Percentiles rank a stretch among this genome's conserved stretches.
These are phyloP conservation scores for Macrophomina tecta DNA, from an alignment of 2,329 filamentous ascomycete species.

Conservation along the genomic window DNA sequence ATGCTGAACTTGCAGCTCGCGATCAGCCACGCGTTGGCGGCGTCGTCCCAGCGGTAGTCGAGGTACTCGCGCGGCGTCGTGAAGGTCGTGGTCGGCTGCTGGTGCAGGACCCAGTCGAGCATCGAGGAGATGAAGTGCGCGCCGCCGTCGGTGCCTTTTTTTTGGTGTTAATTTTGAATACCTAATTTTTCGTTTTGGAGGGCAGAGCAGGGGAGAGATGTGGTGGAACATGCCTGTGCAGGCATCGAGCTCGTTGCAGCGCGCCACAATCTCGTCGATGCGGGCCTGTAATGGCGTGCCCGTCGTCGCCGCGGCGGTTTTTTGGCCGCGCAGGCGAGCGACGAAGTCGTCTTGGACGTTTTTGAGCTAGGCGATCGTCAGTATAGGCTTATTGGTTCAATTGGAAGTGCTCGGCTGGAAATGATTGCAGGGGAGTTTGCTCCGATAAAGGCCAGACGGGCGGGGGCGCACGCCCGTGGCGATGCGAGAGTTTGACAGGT, in stretches of 20 bases:
- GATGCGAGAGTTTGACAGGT: too few relatives aligned
- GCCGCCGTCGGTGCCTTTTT: background rate
- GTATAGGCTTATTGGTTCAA: too few relatives aligned
- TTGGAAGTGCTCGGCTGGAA: background rate
- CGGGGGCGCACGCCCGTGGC: background rate
- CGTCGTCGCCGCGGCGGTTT: background rate
- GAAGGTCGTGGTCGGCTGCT: background rate
- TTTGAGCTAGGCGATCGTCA: conserved; percentile 4
- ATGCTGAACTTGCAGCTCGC: background rate
- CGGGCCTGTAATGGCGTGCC: conserved; percentile 3
- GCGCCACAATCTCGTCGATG: conserved; percentile 4
- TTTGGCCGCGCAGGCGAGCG: conserved; percentile 9
- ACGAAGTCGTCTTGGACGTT: conserved; percentile 18
- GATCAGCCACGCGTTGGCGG: conserved; percentile 8
- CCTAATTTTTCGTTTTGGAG: too few relatives aligned
- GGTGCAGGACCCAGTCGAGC: conserved; percentile 2
- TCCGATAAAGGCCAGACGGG: too few relatives aligned
- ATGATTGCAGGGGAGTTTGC: too few relatives aligned
- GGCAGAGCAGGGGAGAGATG: too few relatives aligned
- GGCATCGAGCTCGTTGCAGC: background rate
- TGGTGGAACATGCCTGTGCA: background rate
- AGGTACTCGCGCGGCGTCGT: conserved; percentile 3
- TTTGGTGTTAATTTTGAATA: too few relatives aligned
- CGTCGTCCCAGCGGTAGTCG: conserved; percentile 15
- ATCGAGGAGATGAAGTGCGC: background rate